phyloP scores from a whole-genome alignment of 768 basidiomycete genomes.

The Dioszegia aurantiaca region DNA sequence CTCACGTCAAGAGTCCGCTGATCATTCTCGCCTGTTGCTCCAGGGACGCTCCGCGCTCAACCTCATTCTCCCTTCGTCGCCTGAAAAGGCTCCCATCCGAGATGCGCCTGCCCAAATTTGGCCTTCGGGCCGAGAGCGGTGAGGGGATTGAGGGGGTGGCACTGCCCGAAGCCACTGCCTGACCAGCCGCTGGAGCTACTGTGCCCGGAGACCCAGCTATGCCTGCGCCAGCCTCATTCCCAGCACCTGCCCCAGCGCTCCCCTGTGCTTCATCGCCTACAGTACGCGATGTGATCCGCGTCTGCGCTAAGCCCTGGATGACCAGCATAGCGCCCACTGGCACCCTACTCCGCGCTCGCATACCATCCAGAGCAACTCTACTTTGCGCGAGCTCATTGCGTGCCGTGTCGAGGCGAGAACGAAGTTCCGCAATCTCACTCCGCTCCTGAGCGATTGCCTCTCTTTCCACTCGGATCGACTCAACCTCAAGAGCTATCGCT shows the following conservation, averaged over 20 bases:
- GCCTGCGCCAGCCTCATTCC: slow-evolving; percentile 1
- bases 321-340: slow-evolving; percentile 34
- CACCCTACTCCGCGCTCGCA: slow-evolving; percentile 13
- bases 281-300: slow-evolving; percentile 9
- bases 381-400: slow-evolving; percentile 6
- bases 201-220: too few species aligned
- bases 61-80: slow-evolving; percentile 10
- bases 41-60: slow-evolving; percentile 14
- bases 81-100: slow-evolving; percentile 14
- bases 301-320: slow-evolving; percentile 44
- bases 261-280: background rate
- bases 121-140: background rate
- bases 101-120: slow-evolving; percentile 4
- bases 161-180: too few species aligned
- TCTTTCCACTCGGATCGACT: background rate
- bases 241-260: slow-evolving; percentile 10
- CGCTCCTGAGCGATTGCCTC: background rate
- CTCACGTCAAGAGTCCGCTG: slow-evolving; percentile 41
- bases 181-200: background rate
- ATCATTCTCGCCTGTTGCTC: slow-evolving; percentile 43
- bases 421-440: background rate
- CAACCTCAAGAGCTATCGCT: background rate
- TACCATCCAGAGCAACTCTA: slow-evolving; percentile 8
- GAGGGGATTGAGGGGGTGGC: background rate
- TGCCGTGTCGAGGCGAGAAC: slow-evolving; percentile 1